phyloP scores from a whole-genome alignment of 306 rosid genomes.

The Lathyrus aphaca region DNA sequence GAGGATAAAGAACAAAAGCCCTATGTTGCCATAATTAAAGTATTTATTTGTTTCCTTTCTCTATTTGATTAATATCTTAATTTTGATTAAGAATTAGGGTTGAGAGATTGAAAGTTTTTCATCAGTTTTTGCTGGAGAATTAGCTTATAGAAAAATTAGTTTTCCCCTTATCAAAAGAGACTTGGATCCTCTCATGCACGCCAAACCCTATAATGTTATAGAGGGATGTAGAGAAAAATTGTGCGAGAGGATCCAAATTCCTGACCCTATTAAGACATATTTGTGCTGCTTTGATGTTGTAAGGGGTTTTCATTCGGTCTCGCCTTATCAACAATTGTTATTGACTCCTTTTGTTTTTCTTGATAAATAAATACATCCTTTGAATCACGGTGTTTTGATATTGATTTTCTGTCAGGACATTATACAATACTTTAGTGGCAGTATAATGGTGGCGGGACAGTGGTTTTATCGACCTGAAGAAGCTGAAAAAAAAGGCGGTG shows the following conservation, averaged over 20 bases:
- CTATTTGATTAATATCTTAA: background rate
- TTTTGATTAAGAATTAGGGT: background rate
- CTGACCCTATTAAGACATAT: background rate
- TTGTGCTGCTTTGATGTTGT: conserved; percentile 27
- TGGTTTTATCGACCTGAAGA: conserved; percentile 99
- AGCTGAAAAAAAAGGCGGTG: conserved; percentile 85
- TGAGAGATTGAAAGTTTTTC: background rate
- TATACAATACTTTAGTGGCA: conserved; percentile 55
- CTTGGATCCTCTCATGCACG: background rate
- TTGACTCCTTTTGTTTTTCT: conserved; percentile 4
- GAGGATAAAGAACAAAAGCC: conserved; percentile 76
- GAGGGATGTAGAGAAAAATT: background rate
- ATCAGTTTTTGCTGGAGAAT: conserved; percentile 14
- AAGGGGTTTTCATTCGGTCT: conserved; percentile 1
- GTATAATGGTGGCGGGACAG: conserved; percentile 79
- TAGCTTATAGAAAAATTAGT: background rate
- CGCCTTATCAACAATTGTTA: background rate
- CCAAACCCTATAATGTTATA: background rate
- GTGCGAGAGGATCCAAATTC: background rate
- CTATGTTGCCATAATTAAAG: conserved; percentile 94
- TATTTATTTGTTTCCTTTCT: conserved; percentile 30
- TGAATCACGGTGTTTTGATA: conserved; percentile 20
- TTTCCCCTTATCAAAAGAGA: background rate
- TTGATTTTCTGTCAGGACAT: conserved; percentile 66
- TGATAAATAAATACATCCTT: background rate